Conservation (phyloP, 1,284 basidiomycete species). For the Cutaneotrichosporon spelunceum region DNA sequence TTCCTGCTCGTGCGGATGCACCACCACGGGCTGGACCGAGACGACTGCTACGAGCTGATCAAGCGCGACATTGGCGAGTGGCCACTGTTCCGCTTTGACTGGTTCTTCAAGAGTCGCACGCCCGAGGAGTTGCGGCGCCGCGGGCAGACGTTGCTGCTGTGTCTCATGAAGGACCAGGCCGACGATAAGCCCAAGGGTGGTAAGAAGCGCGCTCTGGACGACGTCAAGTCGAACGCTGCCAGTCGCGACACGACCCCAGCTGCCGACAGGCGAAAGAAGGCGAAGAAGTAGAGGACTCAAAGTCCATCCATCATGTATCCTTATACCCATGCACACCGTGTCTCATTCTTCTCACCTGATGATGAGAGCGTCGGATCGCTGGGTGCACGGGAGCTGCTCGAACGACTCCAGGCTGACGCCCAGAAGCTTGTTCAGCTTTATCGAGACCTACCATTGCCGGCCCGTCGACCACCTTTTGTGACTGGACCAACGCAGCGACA, state of each 20-base stretch:
- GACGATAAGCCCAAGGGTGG: slow-evolving; percentile 53
- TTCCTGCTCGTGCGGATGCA: slow-evolving; percentile 88
- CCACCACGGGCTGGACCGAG: slow-evolving; percentile 85
- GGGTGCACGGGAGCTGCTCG: too few species aligned
- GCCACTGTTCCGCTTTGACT: slow-evolving; percentile 95
- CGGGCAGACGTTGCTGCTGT: slow-evolving; percentile 81
- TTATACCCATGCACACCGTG: slow-evolving; percentile 8
- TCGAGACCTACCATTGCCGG: too few species aligned
- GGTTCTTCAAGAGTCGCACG: slow-evolving; percentile 96
- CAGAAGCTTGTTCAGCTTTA: too few species aligned
- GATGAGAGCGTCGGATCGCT: background rate
- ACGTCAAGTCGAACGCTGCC: slow-evolving; percentile 45
- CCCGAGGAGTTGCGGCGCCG: slow-evolving; percentile 85
- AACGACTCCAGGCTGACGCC: too few species aligned
- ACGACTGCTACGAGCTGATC: slow-evolving; percentile 92
- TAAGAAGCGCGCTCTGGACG: slow-evolving; percentile 54
- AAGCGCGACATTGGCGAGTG: slow-evolving; percentile 95
- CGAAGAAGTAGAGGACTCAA: slow-evolving; percentile 30
- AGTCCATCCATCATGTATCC: slow-evolving; percentile 1
- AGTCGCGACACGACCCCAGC: slow-evolving; percentile 46
- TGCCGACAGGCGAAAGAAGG: slow-evolving; percentile 36
- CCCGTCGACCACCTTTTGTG: too few species aligned
- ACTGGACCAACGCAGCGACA: too few species aligned
- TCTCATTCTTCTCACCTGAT: background rate
- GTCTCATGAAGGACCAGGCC: slow-evolving; percentile 81